phyloP scores from a whole-genome alignment of 1,284 basidiomycete species.

The Marasmius tenuissimus region DNA sequence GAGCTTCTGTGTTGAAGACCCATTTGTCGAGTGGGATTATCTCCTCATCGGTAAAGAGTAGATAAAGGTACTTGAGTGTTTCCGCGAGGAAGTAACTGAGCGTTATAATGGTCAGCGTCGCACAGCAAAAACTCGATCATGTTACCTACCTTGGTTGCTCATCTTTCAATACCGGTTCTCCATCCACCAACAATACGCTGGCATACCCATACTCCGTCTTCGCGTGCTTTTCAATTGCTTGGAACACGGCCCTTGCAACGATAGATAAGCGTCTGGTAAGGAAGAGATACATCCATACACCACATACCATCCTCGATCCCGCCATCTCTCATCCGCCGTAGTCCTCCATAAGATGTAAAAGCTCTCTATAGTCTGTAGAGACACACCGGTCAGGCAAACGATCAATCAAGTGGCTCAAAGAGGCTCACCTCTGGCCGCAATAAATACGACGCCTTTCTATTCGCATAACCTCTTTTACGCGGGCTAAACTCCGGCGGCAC shows the following conservation, averaged over 20 bases:
- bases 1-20: slow-evolving; percentile 88
- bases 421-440: slow-evolving; percentile 65
- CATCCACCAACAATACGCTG: slow-evolving; percentile 50
- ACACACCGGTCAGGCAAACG: slow-evolving; percentile 6
- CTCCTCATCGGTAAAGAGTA: slow-evolving; percentile 60
- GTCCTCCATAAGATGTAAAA: slow-evolving; percentile 72
- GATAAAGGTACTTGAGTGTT: slow-evolving; percentile 70
- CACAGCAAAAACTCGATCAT: not conserved
- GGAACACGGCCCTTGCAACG: slow-evolving; percentile 36
- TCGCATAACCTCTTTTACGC: slow-evolving; percentile 48
- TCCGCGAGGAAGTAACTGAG: slow-evolving; percentile 72
- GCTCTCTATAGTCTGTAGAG: slow-evolving; percentile 60
- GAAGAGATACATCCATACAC: not conserved
- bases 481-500: slow-evolving; percentile 18
- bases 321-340: slow-evolving; percentile 68
- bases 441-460: slow-evolving; percentile 46
- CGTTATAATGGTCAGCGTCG: not conserved
- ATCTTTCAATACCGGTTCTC: slow-evolving; percentile 29
- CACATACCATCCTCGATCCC: slow-evolving; percentile 75
- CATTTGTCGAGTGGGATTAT: slow-evolving; percentile 67
- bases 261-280: not conserved
- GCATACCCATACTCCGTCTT: slow-evolving; percentile 60
- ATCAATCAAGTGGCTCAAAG: not conserved
- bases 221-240: slow-evolving; percentile 62
- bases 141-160: slow-evolving; percentile 69